These are phyloP conservation scores for Aureobasidium leucospermi DNA, from an alignment of 2,329 filamentous ascomycete genomes.

Conservation along the genomic window DNA sequence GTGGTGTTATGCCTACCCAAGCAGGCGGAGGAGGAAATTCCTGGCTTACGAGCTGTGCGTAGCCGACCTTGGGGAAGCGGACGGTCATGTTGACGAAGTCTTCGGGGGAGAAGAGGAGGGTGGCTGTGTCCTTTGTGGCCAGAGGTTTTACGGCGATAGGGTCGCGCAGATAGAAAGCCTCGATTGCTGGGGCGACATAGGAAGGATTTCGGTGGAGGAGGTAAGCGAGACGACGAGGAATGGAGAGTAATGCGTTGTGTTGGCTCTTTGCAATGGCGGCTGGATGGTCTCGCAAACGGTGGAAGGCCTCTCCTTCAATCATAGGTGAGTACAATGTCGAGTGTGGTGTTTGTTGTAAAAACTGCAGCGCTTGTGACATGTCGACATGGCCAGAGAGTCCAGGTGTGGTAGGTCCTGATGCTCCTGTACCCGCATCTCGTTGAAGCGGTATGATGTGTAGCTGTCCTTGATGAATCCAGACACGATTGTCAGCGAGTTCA, in stretches of 20 bases:
- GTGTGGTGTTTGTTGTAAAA: slow-evolving; percentile 50
- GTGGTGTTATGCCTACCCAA: slow-evolving; percentile 42
- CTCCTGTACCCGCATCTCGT: slow-evolving; percentile 1
- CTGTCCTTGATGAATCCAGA: slow-evolving; percentile 78
- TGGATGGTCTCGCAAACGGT: slow-evolving; percentile 78
- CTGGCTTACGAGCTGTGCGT: slow-evolving; percentile 83
- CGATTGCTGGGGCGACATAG: slow-evolving; percentile 73
- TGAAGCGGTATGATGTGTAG: slow-evolving; percentile 63
- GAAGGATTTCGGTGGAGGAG: slow-evolving; percentile 68
- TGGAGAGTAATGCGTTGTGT: slow-evolving; percentile 65
- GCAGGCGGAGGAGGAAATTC: slow-evolving; percentile 61
- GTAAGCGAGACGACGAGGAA: slow-evolving; percentile 76
- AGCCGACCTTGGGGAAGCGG: slow-evolving; percentile 82
- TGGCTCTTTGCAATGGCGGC: slow-evolving; percentile 63
- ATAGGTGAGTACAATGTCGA: slow-evolving; percentile 62
- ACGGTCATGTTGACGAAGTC: slow-evolving; percentile 76
- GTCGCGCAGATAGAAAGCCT: slow-evolving; percentile 88
- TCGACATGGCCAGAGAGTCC: slow-evolving; percentile 42
- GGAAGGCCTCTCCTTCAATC: slow-evolving; percentile 85
- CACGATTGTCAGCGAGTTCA: slow-evolving; percentile 76
- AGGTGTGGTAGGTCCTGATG: neutral
- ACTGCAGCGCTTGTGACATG: slow-evolving; percentile 56
- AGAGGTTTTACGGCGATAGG: slow-evolving; percentile 66
- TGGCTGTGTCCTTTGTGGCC: slow-evolving; percentile 45
- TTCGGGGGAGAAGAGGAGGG: slow-evolving; percentile 61